Evolutionary conservation across 2,329 filamentous ascomycete species (phyloP).

Genomic region (Huntiella moniliformis): DNA sequence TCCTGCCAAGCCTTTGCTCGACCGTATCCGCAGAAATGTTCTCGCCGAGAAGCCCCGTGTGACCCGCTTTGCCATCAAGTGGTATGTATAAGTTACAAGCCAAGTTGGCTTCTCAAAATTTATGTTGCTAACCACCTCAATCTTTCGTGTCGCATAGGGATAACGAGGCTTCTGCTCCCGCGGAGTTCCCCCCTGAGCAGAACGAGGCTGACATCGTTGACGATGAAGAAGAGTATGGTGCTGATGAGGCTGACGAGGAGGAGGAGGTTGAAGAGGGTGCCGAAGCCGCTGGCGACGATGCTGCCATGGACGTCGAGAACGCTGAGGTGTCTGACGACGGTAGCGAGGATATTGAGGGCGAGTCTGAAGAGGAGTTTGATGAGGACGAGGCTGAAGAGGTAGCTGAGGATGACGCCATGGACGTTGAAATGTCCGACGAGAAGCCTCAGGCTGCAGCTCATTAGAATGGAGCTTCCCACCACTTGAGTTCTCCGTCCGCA

Average conservation of each 20-base stretch:
- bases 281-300: conserved; percentile 38
- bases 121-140: neutral
- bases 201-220: conserved; percentile 77
- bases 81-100: conserved; percentile 35
- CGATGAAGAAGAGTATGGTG: conserved; percentile 80
- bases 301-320: conserved; percentile 27
- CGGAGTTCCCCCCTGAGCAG: conserved; percentile 93
- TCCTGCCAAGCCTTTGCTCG: conserved; percentile 77
- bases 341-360: conserved; percentile 61
- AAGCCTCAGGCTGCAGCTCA: conserved; percentile 15
- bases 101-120: neutral
- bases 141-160: conserved; percentile 45
- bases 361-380: conserved; percentile 54
- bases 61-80: conserved; percentile 96
- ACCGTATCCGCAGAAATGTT: conserved; percentile 81
- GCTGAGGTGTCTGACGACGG: conserved; percentile 54
- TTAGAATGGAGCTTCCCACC: conserved; percentile 8
- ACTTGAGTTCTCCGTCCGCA: conserved; percentile 3
- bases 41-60: conserved; percentile 94
- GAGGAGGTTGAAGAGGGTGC: conserved; percentile 30
- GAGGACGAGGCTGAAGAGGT: conserved; percentile 30
- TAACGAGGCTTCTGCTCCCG: conserved; percentile 86
- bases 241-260: conserved; percentile 65
- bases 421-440: conserved; percentile 27
- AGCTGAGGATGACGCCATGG: conserved; percentile 29